These are phyloP conservation scores for Cyclotella cryptica DNA, from an alignment of 108 stramenopile genomes.

Conservation along the genomic window DNA sequence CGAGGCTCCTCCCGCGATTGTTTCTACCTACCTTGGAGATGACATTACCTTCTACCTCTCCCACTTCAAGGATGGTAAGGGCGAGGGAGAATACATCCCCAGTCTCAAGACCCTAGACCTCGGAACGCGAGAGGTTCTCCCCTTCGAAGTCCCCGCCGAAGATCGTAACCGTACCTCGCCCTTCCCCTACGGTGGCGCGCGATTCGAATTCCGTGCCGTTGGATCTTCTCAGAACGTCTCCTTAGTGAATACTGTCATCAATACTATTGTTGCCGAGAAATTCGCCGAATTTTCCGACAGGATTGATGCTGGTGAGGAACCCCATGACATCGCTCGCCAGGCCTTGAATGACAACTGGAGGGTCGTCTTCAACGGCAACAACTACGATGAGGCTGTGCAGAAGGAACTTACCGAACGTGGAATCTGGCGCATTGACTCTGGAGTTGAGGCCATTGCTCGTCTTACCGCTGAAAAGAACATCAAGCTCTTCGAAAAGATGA, in stretches of 20 bases:
- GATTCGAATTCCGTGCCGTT: constrained; percentile 98
- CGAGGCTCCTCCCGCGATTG: constrained; percentile 96
- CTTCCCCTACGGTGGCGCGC: constrained; percentile 95
- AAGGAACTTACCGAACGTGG: constrained; percentile 89
- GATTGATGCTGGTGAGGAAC: constrained; percentile 84
- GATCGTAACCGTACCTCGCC: constrained; percentile 97
- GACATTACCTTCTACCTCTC: constrained; percentile 90
- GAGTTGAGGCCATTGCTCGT: constrained; percentile 90
- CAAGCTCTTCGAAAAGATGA: constrained; percentile 91
- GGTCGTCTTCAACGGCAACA: constrained; percentile 97
- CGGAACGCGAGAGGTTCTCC: constrained; percentile 79
- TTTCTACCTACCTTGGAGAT: constrained; percentile 94
- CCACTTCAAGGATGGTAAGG: constrained; percentile 81
- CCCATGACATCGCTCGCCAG: constrained; percentile 77
- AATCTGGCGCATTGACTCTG: constrained; percentile 93
- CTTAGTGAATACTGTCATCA: constrained; percentile 94
- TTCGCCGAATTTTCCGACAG: constrained; percentile 89
- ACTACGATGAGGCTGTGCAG: constrained; percentile 84
- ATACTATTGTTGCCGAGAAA: constrained; percentile 93
- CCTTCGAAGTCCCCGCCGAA: constrained; percentile 92
- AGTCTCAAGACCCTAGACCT: constrained; percentile 80
- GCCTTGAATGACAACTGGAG: constrained; percentile 88
- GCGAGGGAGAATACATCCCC: constrained; percentile 73
- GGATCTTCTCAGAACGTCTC: constrained; percentile 95
- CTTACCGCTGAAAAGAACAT: constrained; percentile 88